These are phyloP conservation scores for Hansenula lynferdii DNA, from an alignment of 1,139 yeast genomes.

Conservation along the genomic window DNA sequence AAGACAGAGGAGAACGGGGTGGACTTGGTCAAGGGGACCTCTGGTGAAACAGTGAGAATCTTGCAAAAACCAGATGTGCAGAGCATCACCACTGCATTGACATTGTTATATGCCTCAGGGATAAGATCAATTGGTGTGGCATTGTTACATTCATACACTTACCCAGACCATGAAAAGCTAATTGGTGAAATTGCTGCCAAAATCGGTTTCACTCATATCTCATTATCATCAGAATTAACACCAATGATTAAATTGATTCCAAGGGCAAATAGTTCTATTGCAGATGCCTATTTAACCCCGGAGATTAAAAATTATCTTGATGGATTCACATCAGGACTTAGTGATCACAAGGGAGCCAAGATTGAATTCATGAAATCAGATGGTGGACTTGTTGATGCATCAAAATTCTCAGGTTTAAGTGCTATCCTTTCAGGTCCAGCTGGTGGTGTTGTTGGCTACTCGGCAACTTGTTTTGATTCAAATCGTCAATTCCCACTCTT, in stretches of 20 bases:
- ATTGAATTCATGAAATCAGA: conserved; percentile 58
- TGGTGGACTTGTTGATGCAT: conserved; percentile 50
- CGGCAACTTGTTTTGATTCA: conserved; percentile 46
- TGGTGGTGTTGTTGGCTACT: conserved; percentile 57
- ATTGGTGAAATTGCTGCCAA: conserved; percentile 54
- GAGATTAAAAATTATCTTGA: conserved; percentile 57
- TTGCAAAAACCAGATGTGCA: conserved; percentile 41
- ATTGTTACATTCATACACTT: conserved; percentile 65
- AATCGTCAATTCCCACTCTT: conserved; percentile 44
- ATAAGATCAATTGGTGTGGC: conserved; percentile 64
- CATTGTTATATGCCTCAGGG: conserved; percentile 45
- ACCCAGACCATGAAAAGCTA: conserved; percentile 55
- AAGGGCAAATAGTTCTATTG: conserved; percentile 68
- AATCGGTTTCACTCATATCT: conserved; percentile 57
- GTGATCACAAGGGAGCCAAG: conserved; percentile 30
- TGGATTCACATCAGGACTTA: conserved; percentile 58
- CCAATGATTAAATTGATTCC: conserved; percentile 74
- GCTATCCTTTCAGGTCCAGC: conserved; percentile 60
- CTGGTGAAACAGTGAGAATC: conserved; percentile 61
- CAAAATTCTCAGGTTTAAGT: conserved; percentile 44
- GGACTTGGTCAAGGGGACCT: conserved; percentile 43
- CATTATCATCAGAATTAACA: conserved; percentile 59
- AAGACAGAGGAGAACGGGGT: conserved; percentile 26
- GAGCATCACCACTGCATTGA: conserved; percentile 36
- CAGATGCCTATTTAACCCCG: conserved; percentile 77